Percentiles rank a stretch among this genome's conserved stretches.
These are phyloP conservation scores for Ascochyta lentis DNA, from an alignment of 2,329 filamentous ascomycete genomes.

Conservation along the genomic window DNA sequence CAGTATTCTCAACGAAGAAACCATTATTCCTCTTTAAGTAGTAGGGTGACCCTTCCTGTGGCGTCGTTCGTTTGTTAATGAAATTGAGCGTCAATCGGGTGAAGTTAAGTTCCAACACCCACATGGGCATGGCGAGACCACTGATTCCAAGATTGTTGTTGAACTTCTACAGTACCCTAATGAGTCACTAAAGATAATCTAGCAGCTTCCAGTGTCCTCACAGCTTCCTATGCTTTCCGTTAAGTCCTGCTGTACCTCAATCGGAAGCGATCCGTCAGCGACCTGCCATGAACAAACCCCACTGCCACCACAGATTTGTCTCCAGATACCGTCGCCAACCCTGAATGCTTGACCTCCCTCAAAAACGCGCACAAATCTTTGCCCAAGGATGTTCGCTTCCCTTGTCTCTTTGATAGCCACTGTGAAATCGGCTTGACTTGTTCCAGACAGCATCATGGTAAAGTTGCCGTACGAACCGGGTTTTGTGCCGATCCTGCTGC, in stretches of 20 bases:
- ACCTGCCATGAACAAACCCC: constrained; percentile 3
- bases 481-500: neutral
- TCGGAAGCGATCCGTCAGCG: neutral
- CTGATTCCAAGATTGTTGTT: no score
- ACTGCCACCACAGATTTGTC: neutral
- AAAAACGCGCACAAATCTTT: constrained; percentile 2
- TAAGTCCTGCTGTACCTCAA: constrained; percentile 7
- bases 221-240: constrained; percentile 7
- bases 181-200: no score
- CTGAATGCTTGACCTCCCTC: constrained; percentile 4
- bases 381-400: neutral
- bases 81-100: no score
- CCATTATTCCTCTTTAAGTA: no score
- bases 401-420: constrained; percentile 6
- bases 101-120: no score
- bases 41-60: no score
- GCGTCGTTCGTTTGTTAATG: no score
- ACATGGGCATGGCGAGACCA: no score
- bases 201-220: constrained; percentile 3
- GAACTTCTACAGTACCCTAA: no score
- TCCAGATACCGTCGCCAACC: neutral
- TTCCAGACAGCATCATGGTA: constrained; percentile 4
- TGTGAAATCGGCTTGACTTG: neutral
- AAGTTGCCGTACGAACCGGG: constrained; percentile 4
- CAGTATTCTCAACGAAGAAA: no score